Evolutionary conservation across 805 yeast genomes (phyloP).

Genomic region (Yamadazyma sp.): DNA sequence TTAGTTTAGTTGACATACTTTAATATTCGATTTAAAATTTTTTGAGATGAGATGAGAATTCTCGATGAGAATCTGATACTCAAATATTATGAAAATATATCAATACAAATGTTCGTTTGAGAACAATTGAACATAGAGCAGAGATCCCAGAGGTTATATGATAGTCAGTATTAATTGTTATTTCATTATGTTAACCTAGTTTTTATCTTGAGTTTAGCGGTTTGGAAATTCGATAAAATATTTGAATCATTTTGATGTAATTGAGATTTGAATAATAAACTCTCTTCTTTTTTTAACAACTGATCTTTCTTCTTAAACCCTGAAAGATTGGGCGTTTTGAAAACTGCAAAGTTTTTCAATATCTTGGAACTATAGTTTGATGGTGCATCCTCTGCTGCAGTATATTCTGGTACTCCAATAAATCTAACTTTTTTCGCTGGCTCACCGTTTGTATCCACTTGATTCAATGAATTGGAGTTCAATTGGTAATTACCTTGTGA

Average conservation of each 20-base stretch:
- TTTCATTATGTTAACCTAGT: conserved; percentile 4
- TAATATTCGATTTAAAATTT: conserved; percentile 3
- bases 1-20: conserved; percentile 16
- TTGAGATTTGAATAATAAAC: conserved; percentile 25
- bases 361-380: conserved; percentile 35
- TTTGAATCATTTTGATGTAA: conserved; percentile 1
- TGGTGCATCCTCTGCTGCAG: conserved; percentile 56
- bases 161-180: background rate
- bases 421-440: conserved; percentile 46
- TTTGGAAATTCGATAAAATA: conserved; percentile 4
- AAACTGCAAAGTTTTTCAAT: conserved; percentile 37
- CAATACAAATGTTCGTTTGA: background rate
- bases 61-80: too few relatives aligned
- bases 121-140: background rate
- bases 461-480: too few relatives aligned
- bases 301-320: conserved; percentile 34
- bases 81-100: background rate
- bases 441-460: too few relatives aligned
- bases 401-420: conserved; percentile 49
- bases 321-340: conserved; percentile 19
- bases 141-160: background rate
- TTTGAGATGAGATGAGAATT: conserved; percentile 6
- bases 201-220: conserved; percentile 6
- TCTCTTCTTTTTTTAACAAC: conserved; percentile 37
- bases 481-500: too few relatives aligned